Evolutionary conservation across 192 early-diverging fungal genomes (phyloP).

Genomic region (Coemansia erecta): DNA sequence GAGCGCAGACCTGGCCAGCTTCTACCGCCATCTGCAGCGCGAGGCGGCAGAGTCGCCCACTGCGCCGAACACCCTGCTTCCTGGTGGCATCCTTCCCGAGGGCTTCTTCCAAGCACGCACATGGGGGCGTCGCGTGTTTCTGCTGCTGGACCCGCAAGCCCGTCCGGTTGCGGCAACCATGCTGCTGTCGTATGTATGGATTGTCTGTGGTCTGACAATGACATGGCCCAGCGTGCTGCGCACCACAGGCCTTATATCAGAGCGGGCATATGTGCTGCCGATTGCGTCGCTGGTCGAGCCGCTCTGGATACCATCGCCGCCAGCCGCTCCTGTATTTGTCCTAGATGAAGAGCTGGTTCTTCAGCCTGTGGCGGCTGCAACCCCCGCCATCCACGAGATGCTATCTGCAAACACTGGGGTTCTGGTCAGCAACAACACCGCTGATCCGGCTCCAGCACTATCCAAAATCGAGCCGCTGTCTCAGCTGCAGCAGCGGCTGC

Average conservation of each 20-base stretch:
- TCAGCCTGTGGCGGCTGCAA: constrained; percentile 5
- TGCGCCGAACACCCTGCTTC: constrained; percentile 12
- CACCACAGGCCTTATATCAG: constrained; percentile 46
- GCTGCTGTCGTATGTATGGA: constrained; percentile 42
- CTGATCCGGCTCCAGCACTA: background rate
- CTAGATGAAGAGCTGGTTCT: constrained; percentile 9
- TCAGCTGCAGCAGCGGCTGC: background rate
- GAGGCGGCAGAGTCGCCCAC: constrained; percentile 11
- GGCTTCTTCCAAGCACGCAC: constrained; percentile 26
- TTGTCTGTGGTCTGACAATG: constrained; percentile 42
- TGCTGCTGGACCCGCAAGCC: constrained; percentile 12
- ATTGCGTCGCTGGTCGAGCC: constrained; percentile 43
- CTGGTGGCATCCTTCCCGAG: constrained; percentile 31
- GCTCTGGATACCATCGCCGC: constrained; percentile 20
- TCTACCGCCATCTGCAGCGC: constrained; percentile 37
- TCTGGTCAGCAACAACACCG: background rate
- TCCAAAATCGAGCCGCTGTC: background rate
- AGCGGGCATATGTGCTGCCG: constrained; percentile 46
- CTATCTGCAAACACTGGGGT: background rate
- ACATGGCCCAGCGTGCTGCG: constrained; percentile 50
- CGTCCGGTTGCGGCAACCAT: constrained; percentile 17
- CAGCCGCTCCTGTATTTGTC: background rate
- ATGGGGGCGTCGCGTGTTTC: constrained; percentile 39
- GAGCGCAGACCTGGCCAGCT: constrained; percentile 44
- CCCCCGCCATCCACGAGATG: background rate